Evolutionary conservation across 345 rosid genomes (phyloP), one percentile per base, ranked within the genome.

Genomic region (Gossypium raimondii): DNA sequence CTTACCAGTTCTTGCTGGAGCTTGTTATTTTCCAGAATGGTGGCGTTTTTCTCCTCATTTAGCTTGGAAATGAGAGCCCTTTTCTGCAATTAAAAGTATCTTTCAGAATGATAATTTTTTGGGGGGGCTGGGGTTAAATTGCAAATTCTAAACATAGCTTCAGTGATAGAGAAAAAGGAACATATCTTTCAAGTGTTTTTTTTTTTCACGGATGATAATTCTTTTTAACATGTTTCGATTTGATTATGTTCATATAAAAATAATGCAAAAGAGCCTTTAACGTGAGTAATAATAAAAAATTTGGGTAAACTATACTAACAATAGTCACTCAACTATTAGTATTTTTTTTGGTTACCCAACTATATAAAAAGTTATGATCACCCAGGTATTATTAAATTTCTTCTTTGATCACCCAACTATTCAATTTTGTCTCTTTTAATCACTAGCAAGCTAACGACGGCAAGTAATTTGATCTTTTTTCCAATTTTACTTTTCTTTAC

Each of bases 1-100:
- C 12, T 88, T 82, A 91, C 97, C 93, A 89, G 73, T 76, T 89
- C 93, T 83, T 85, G 85, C 73, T 75, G 92, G 79, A 91, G 91
- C 81, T 78, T 80, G 77, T 76, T 86, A 74, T 80, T 87, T 73
- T 81, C 85, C 82, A 88, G 87, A 75, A 87, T 47, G 61, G 85
- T 80, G 63, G 84, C 80, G 58, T 85, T 89, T 81, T 81, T 91
- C 76, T 91, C 93, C 69, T 84, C 85, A 0, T 85, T 88, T 75
- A 91, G 84, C 89, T 85, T 88, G 48, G 87, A 72, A 75, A 89
- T 78, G 56, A 86, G 86, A 73, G 84, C 75, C 24, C 78, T 83
- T 24, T 82, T 84, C 97, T 91, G 85, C 67, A 79, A 68, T n/a
- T n/a, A 34, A 71, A 71, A 55, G 25, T 34, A n/a, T 17, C 2